Evolutionary conservation across 768 basidiomycete genomes (phyloP), one percentile per base, ranked within the genome.

Genomic region (Pluteus cervinus): DNA sequence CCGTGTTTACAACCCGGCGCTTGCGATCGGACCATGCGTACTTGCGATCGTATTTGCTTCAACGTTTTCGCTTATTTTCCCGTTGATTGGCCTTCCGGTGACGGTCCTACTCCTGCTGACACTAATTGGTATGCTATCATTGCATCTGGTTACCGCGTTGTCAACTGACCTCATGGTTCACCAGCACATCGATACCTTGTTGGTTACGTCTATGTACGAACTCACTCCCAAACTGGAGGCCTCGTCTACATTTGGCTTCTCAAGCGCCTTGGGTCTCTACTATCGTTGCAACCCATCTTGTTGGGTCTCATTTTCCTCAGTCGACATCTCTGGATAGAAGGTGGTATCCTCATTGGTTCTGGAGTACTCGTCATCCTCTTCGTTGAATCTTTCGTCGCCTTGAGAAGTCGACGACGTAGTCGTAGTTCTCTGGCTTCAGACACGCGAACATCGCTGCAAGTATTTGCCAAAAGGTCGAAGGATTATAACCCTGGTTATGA

Each of bases 101-200:
- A 65, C 75, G 32, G 43, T 87, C 24, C 57, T 88, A 35, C 56
- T 89, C 2, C 64, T 81, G 35, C 62, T 86, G 11, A 76, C 78
- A 7, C 60, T 86, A 39, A 68, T 86, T 46, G 81, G 81, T 80
- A 53, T 42, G 76, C 59, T 4, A 17, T 30, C 24, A 26, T 32
- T 20, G 25, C 18, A 26, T 33, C 28, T n/a, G 30, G 9, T 29
- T 5, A 22, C 29, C 37, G 15, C 29, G 16, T 22, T 16, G 31
- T 28, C 31, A 17, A 18, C 35, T 22, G 25, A 28, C 5, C 40
- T 26, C 24, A 24, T 22, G 21, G 36, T 35, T 4, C 26, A 29
- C 12, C 45, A 85, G 86, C 86, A n/a, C 82, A 86, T 57, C 81
- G 85, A 24, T 88, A 75, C 60, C 71, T 87, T 36, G 63, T 86